Evolutionary conservation across 2,329 filamentous ascomycete genomes (phyloP), one percentile per base, ranked within the genome.

Genomic region (Penicillium olsonii): DNA sequence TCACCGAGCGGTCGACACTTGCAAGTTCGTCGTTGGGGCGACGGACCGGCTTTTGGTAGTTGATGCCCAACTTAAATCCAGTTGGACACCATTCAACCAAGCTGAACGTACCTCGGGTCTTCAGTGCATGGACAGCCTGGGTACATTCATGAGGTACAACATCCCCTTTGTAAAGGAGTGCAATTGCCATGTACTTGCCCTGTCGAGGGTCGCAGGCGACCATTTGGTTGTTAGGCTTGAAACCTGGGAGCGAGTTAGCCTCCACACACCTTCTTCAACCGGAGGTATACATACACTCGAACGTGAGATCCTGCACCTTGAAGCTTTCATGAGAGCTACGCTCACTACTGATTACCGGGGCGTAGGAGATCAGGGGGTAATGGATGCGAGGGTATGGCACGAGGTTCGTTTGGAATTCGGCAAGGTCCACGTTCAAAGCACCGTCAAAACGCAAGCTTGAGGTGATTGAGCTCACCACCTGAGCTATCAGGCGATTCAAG

Each of bases 301-400:
- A 79, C 54, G 84, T 86, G 59, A 87, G 72, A 55, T 94, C 90
- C 55, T 84, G 81, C 48, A 91, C 86, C 79, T 90, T 90, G 84
- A 92, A 92, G 78, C 87, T 90, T 78, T 94, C 89, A 68, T 94
- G 89, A 41, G 85, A 83, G 72, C 87, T 90, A 81, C 88, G 89
- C 77, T 82, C 78, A 50, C 84, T 83, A 27, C 80, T 82, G 51
- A 85, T 77, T 45, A 87, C 82, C 2, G 84, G 84, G 1, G 83
- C 82, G 60, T 85, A 87, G 59, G 78, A 81, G 70, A 86, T 84
- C 56, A 87, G 70, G 34, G 84, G 83, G 66, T 85, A 87, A 68
- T 87, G 84, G 58, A 87, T 85, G 66, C 84, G 78, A 18, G 84
- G 84, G 68, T 84, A 86, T 6, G 84, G 84, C 45, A 86, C 84